Conservation (phyloP, 768 basidiomycete species). For the Fomitopsis serialis region DNA sequence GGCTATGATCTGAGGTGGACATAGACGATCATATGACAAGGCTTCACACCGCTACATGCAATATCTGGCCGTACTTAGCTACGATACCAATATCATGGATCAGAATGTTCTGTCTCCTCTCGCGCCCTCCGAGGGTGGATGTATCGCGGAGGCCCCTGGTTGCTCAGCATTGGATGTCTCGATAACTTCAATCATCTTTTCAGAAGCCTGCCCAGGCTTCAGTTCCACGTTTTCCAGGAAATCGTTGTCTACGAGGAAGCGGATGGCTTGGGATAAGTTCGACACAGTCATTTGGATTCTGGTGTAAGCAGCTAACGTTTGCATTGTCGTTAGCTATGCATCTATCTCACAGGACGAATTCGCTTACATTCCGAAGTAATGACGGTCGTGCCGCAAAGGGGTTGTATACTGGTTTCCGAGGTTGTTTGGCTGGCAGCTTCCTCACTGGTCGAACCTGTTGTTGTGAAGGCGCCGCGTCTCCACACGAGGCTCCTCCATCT, state of each 20-base stretch:
- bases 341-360: not conserved
- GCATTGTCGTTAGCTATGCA: not conserved
- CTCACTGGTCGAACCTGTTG: constrained; percentile 6
- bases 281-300: constrained; percentile 87
- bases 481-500: not conserved
- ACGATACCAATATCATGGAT: too few relatives aligned
- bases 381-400: constrained; percentile 65
- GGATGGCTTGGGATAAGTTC: constrained; percentile 88
- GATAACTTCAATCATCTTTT: constrained; percentile 59
- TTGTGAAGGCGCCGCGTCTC: not conserved
- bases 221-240: constrained; percentile 79
- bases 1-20: too few relatives aligned
- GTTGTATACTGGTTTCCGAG: constrained; percentile 49
- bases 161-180: constrained; percentile 2
- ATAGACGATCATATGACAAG: too few relatives aligned
- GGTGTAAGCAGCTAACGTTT: constrained; percentile 63
- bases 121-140: not conserved
- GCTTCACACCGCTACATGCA: not conserved
- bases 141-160: too few relatives aligned
- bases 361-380: constrained; percentile 72
- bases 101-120: too few relatives aligned
- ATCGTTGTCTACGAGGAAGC: constrained; percentile 86
- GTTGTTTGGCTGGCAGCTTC: constrained; percentile 32
- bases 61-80: too few relatives aligned
- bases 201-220: constrained; percentile 68